phyloP scores from a whole-genome alignment of 192 early-diverging fungal genomes.

The Linnemannia exigua region DNA sequence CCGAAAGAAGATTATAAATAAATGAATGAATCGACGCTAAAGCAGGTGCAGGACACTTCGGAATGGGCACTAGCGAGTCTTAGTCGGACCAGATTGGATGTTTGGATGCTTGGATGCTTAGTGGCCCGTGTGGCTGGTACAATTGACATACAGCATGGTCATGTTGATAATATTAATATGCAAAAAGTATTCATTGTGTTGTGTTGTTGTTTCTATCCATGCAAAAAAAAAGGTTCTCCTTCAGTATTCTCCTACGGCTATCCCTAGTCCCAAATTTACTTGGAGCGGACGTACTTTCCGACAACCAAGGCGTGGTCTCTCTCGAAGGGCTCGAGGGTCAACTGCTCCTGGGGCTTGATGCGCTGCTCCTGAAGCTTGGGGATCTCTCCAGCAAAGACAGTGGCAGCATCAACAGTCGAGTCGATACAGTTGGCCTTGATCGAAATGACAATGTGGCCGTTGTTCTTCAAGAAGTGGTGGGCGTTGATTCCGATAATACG shows the following conservation, averaged over 20 bases:
- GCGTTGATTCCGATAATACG: conserved; percentile 99
- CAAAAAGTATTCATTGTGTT: conserved; percentile 7
- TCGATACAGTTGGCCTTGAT: conserved; percentile 99
- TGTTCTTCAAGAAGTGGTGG: conserved; percentile 98
- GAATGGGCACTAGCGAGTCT: background rate
- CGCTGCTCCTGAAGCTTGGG: conserved; percentile 92
- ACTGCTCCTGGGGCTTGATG: conserved; percentile 96
- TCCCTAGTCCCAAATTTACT: conserved; percentile 57
- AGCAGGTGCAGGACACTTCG: background rate
- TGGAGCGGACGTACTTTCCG: conserved; percentile 84
- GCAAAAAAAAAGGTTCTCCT: conserved; percentile 6
- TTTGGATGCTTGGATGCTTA: too few species aligned
- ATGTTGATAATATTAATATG: background rate
- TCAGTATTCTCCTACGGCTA: too few species aligned
- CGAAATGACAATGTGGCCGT: conserved; percentile 98
- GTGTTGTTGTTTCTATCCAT: conserved; percentile 16
- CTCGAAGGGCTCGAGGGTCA: conserved; percentile 99
- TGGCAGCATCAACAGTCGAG: conserved; percentile 96
- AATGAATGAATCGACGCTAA: background rate
- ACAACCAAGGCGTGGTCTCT: conserved; percentile 99
- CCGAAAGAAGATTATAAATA: background rate
- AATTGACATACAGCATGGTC: too few species aligned
- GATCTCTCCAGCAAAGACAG: conserved; percentile 98
- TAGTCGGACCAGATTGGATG: too few species aligned
- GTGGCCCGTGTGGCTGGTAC: too few species aligned